Base-by-base conservation (phyloP, 2,329 filamentous ascomycete genomes). In the Paraconiothyrium brasiliense region DNA sequence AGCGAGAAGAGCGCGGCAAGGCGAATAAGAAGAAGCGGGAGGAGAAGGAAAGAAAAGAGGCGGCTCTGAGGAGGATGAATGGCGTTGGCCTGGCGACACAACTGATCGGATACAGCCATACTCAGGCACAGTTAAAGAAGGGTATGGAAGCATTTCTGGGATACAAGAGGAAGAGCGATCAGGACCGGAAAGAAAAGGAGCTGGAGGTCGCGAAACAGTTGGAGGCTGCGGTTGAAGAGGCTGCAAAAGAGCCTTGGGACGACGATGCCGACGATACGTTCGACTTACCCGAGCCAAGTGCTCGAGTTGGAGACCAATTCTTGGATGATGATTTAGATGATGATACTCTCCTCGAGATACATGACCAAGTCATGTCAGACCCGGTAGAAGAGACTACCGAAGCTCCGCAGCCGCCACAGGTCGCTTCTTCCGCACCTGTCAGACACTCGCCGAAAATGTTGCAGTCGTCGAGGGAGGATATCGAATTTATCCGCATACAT, bases 1-100 rank as follows among this genome's bases (percentile, higher is more conserved):
- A 78, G 49, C 68, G 69, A 34, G 77, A 79, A 51, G 65, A 72
- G 24, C 64, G 71, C 14, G 69, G 70, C 46, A 73, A 70, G 56
- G 59, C 61, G 9, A 69, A 70, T 7, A 75, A 72, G 60, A 72
- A 72, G 65, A 77, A 69, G 61, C 71, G 73, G 20, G 68, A 72
- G 39, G 72, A 75, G 57, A 70, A 63, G 51, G 76, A 79, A 56
- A 62, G 56, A 37, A 77, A 75, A 44, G 77, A 79, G 35, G 64
- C 60, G 11, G 63, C 72, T 13, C 67, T 64, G 3, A 67, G 77
- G 41, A 66, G 68, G 34, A 68, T 71, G 43, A 59, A 71, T 22
- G 78, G 78, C 1, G 63, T 79, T 2, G 74, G 78, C 3, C 51
- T 78, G 22, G 78, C 78, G 8, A 80, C 78, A 6, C 78, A 80